Conservation (phyloP, 2,329 filamentous ascomycete genomes). For the Ascosphaera apis region DNA sequence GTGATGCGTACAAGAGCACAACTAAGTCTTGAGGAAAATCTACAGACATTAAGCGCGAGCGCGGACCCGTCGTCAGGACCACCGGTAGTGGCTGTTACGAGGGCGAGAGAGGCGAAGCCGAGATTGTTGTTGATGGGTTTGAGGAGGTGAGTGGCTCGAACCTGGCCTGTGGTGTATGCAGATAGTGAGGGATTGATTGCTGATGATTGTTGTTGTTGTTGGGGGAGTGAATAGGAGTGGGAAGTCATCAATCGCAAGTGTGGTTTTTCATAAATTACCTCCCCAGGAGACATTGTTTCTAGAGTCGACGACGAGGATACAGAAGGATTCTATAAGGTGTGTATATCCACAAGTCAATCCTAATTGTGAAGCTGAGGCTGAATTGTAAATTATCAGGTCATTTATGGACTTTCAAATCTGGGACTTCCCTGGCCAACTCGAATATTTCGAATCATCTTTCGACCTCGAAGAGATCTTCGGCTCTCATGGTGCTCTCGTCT, state of each 20-base stretch:
- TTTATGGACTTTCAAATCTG: slow-evolving; percentile 99
- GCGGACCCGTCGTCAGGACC: not conserved
- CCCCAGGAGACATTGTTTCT: slow-evolving; percentile 90
- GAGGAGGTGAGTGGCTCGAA: slow-evolving; percentile 45
- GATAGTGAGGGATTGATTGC: not conserved
- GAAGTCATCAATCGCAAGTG: slow-evolving; percentile 94
- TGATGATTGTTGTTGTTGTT: no score
- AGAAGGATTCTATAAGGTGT: slow-evolving; percentile 88
- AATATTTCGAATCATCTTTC: slow-evolving; percentile 73
- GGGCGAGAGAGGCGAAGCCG: slow-evolving; percentile 41
- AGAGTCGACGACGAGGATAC: slow-evolving; percentile 81
- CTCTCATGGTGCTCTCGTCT: slow-evolving; percentile 81
- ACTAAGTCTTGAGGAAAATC: slow-evolving; percentile 14
- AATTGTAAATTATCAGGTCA: slow-evolving; percentile 36
- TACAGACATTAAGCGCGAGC: slow-evolving; percentile 13
- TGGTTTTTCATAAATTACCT: slow-evolving; percentile 96
- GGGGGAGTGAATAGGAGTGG: slow-evolving; percentile 68
- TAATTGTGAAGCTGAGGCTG: slow-evolving; percentile 2
- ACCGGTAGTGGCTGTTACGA: slow-evolving; percentile 9
- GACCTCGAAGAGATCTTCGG: slow-evolving; percentile 88
- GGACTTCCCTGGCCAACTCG: slow-evolving; percentile 89
- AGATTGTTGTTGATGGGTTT: slow-evolving; percentile 86
- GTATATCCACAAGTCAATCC: slow-evolving; percentile 15
- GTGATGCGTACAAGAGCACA: slow-evolving; percentile 11
- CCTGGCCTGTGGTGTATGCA: no score